Conservation (phyloP, 2,329 filamentous ascomycete genomes). For the Penicillium brasilianum region DNA sequence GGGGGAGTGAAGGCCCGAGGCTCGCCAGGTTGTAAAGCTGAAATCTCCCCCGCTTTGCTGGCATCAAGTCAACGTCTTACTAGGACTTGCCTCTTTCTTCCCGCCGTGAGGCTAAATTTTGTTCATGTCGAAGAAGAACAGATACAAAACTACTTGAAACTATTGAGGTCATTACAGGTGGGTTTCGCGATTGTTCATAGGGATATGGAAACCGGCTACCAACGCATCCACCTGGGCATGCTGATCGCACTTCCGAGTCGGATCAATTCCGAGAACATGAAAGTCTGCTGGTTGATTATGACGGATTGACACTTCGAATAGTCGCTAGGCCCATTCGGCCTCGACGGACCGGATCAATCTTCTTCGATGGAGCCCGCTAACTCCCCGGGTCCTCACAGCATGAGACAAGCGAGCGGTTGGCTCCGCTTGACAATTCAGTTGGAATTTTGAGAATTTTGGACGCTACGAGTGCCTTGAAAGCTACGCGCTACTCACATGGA, state of each 20-base stretch:
- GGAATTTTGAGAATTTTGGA: not conserved
- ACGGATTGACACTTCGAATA: not conserved
- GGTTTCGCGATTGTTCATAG: not conserved
- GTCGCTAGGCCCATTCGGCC: not conserved
- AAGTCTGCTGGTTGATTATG: not conserved
- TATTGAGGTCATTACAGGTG: not conserved
- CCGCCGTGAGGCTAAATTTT: no score
- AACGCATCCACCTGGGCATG: not conserved
- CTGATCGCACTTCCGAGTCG: not conserved
- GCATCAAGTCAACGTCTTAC: not conserved
- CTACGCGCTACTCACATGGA: no score
- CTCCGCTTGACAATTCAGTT: not conserved
- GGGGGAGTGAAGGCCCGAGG: not conserved
- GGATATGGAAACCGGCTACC: not conserved
- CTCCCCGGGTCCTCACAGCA: conserved; percentile 16
- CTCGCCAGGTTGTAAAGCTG: not conserved
- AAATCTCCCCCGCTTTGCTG: not conserved
- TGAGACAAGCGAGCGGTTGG: conserved; percentile 10
- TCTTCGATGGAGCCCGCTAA: conserved; percentile 9
- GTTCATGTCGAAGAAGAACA: no score
- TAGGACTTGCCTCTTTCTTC: not conserved
- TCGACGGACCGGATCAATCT: not conserved
- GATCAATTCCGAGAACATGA: not conserved
- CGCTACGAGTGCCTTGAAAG: no score
- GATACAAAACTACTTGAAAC: not conserved